Percentiles rank a stretch among this genome's conserved stretches.
phyloP scores from a whole-genome alignment of 257 asterid species.

The Plantago ovata region DNA sequence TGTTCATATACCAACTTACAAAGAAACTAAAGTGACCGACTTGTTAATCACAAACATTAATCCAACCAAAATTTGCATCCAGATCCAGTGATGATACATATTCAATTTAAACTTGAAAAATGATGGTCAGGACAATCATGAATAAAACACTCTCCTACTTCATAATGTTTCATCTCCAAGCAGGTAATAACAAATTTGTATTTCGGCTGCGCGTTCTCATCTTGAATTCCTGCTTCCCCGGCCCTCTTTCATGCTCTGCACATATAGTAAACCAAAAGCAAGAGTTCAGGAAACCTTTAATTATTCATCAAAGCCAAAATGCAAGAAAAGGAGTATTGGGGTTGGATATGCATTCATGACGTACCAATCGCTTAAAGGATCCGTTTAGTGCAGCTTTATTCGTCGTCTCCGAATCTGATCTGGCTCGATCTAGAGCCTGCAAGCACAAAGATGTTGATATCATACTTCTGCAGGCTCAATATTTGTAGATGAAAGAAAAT shows the following conservation, averaged over 20 bases:
- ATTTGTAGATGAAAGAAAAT: conserved; percentile 7
- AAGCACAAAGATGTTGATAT: conserved; percentile 17
- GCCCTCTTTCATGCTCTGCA: conserved; percentile 34
- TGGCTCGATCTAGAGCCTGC: conserved; percentile 85
- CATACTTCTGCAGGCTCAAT: conserved; percentile 13
- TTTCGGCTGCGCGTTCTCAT: conserved; percentile 17
- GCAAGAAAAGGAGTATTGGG: background rate
- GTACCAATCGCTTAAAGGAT: conserved; percentile 68
- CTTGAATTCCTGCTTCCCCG: conserved; percentile 32
- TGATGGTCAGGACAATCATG: background rate
- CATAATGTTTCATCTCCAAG: background rate
- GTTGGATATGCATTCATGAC: conserved; percentile 12
- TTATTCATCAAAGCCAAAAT: background rate
- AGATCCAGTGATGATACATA: background rate
- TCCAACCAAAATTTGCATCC: too few species aligned
- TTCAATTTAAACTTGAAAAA: background rate
- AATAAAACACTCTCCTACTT: background rate
- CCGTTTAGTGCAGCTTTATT: conserved; percentile 35
- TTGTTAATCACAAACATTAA: too few species aligned
- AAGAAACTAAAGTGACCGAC: too few species aligned
- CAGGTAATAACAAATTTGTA: background rate
- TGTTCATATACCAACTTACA: too few species aligned
- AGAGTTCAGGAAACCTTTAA: background rate
- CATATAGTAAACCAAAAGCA: background rate
- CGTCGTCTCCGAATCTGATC: conserved; percentile 57